phyloP scores from a whole-genome alignment of 305 asterid genomes.

The Fraxinus baroniana region DNA sequence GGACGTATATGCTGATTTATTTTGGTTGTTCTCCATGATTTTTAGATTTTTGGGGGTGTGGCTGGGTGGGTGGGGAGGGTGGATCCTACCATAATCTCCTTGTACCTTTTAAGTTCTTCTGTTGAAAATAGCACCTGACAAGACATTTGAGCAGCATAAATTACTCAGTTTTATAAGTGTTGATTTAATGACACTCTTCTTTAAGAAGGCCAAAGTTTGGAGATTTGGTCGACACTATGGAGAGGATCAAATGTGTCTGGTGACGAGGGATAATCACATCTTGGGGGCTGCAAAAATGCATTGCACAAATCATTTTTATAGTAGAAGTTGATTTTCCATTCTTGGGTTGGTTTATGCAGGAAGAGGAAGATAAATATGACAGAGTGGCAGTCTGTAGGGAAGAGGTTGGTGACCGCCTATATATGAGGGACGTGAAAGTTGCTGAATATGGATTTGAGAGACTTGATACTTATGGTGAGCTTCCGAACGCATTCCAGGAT shows the following conservation, averaged over 20 bases:
- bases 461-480: conserved; percentile 39
- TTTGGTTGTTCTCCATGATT: neutral
- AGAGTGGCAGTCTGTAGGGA: conserved; percentile 70
- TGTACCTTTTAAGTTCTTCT: neutral
- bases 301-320: conserved; percentile 5
- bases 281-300: neutral
- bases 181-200: neutral
- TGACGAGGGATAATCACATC: neutral
- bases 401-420: conserved; percentile 47
- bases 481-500: conserved; percentile 47
- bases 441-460: conserved; percentile 48
- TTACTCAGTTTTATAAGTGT: neutral
- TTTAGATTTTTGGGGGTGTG: neutral
- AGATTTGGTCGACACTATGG: neutral
- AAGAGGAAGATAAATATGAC: conserved; percentile 87
- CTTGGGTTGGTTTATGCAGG: conserved; percentile 41
- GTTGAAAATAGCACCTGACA: neutral
- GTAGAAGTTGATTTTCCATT: neutral
- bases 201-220: neutral
- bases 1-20: neutral
- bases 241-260: neutral
- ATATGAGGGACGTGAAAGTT: conserved; percentile 42
- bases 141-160: neutral
- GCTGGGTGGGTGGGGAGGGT: neutral
- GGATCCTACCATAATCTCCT: neutral